Base-by-base conservation (phyloP, 228 moss, liverwort and hornwort genomes). In the Sphagnum fallax region DNA sequence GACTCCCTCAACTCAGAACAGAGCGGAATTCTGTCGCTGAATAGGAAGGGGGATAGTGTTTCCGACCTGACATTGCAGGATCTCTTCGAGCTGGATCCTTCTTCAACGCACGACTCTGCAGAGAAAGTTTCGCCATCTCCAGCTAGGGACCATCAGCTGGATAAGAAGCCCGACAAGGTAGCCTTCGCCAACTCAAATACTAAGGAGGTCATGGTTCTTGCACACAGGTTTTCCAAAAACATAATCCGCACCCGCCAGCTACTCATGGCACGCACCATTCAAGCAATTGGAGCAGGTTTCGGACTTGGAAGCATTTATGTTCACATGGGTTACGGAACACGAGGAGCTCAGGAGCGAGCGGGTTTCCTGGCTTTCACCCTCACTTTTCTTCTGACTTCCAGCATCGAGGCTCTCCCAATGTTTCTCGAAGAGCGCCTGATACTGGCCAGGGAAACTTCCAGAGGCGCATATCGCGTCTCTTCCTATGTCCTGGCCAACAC, bases 401-500 rank as follows among this genome's bases (percentile, higher is more conserved):
- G 84, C 48, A 92, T 90, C 2, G 92, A 92, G 65, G 96, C 86
- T 16, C 79, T 96, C 7, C 92, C 96, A 4, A 91, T 92, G 6
- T 96, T 96, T 10, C 83, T 96, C 1, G 89, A 89, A 66, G 96
- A 96, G 71, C 80, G 96, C n/a, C 79, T 78, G 18, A 92, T 96
- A 10, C 62, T 96, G 48, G 77, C 89, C 52, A 80, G 91, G 11
- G 96, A 96, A 52, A 84, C 91, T 0, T 88, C 86, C 0, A 70
- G 96, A 18, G 96, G 96, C 6, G 96, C 96, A 4, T 96, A 96
- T 69, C 84, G 96, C 18, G 67, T 92, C 6, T 91, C 89, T 0
- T 92, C 92, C 4, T 96, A 96, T 52, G 87, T 92, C 0, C 66
- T 92, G 4, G 84, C 96, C 2, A 88, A 83, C 60, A 81, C 82